Conservation (phyloP, 2,329 filamentous ascomycete genomes). For the Apiospora malaysiana region DNA sequence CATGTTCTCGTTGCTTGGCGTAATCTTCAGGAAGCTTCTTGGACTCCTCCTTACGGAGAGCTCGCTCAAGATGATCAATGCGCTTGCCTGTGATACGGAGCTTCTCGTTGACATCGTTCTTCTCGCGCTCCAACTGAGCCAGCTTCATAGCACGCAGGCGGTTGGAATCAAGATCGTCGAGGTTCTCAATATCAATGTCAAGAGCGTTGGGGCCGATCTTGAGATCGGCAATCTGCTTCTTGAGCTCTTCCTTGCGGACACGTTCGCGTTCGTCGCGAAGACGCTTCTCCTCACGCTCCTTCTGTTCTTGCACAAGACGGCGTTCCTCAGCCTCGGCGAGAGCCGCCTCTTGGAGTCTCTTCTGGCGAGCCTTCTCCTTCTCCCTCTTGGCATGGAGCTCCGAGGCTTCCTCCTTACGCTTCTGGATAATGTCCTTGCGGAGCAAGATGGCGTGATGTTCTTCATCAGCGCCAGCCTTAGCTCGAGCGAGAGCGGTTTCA, state of each 20-base stretch:
- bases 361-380: constrained; percentile 89
- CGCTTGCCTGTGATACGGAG: constrained; percentile 92
- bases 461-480: constrained; percentile 86
- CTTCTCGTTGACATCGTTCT: constrained; percentile 92
- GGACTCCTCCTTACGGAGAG: constrained; percentile 92
- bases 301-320: constrained; percentile 89
- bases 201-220: constrained; percentile 82
- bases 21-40: constrained; percentile 92
- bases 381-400: constrained; percentile 87
- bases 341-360: constrained; percentile 84
- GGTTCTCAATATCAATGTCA: constrained; percentile 78
- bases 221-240: constrained; percentile 89
- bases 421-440: constrained; percentile 89
- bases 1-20: constrained; percentile 77
- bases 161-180: constrained; percentile 87
- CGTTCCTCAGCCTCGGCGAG: constrained; percentile 88
- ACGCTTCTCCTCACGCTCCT: constrained; percentile 85
- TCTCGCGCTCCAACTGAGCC: constrained; percentile 94
- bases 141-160: constrained; percentile 94
- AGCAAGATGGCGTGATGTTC: constrained; percentile 87
- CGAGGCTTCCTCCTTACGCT: constrained; percentile 95
- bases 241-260: constrained; percentile 90
- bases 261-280: constrained; percentile 87
- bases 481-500: constrained; percentile 78
- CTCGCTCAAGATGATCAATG: constrained; percentile 95